phyloP scores from a whole-genome alignment of 106 monocot species.

The Allium sativum region DNA sequence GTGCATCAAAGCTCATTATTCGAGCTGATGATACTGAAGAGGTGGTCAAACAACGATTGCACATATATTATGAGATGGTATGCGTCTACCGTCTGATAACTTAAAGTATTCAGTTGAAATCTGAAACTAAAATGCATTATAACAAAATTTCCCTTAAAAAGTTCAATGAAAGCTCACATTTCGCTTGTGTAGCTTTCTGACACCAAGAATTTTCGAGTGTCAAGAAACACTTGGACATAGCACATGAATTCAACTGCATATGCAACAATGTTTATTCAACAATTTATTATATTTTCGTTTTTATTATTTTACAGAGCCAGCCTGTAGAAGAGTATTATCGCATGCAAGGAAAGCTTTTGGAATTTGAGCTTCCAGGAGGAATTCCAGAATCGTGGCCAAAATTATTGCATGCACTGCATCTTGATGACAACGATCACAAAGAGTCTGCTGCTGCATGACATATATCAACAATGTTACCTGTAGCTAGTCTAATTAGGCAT shows the following conservation, averaged over 20 bases:
- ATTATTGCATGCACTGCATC: slow-evolving; percentile 38
- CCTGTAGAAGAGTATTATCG: slow-evolving; percentile 46
- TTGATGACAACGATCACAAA: slow-evolving; percentile 31
- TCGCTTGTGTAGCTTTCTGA: too few relatives aligned
- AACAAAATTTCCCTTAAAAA: too few relatives aligned
- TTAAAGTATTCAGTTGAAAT: too few relatives aligned
- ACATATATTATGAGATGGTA: slow-evolving; percentile 81
- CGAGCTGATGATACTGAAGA: slow-evolving; percentile 87
- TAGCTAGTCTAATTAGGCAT: background rate
- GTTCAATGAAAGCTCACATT: too few relatives aligned
- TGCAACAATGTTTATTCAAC: too few relatives aligned
- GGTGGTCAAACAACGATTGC: slow-evolving; percentile 74
- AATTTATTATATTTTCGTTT: background rate
- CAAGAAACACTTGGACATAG: too few relatives aligned
- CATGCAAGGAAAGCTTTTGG: slow-evolving; percentile 36
- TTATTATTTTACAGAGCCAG: slow-evolving; percentile 22
- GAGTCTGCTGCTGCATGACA: slow-evolving; percentile 44
- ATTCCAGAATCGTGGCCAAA: slow-evolving; percentile 55
- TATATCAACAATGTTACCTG: background rate
- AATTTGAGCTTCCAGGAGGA: slow-evolving; percentile 54
- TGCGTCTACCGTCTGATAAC: background rate
- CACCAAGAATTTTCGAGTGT: too few relatives aligned
- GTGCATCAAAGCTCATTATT: slow-evolving; percentile 64
- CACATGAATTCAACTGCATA: too few relatives aligned
- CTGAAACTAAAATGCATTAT: too few relatives aligned